These are phyloP conservation scores for Chalaropsis ovoidea DNA, from an alignment of 2,329 filamentous ascomycete genomes.

Conservation along the genomic window DNA sequence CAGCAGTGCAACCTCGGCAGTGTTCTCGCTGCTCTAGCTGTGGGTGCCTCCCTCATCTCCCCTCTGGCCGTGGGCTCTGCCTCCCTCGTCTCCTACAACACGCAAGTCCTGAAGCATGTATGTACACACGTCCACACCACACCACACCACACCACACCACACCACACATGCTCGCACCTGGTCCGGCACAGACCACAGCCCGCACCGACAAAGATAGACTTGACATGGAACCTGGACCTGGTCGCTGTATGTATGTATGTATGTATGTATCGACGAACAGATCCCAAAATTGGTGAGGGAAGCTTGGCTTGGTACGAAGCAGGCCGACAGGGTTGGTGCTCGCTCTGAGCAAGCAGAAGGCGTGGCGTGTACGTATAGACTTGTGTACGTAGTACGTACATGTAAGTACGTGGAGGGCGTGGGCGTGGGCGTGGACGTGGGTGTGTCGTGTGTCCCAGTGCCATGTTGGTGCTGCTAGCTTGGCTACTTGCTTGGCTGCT, in stretches of 20 bases:
- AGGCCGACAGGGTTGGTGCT: conserved; percentile 2
- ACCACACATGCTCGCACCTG: too few relatives aligned
- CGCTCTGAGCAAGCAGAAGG: neutral
- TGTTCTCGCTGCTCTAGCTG: too few relatives aligned
- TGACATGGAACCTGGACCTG: conserved; percentile 13
- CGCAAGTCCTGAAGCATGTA: too few relatives aligned
- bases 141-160: too few relatives aligned
- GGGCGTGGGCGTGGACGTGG: neutral
- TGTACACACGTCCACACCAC: too few relatives aligned
- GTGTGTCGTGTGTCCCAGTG: neutral
- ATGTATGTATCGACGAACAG: neutral
- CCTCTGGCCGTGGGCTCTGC: too few relatives aligned
- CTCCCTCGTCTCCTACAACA: too few relatives aligned
- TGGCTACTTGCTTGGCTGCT: neutral
- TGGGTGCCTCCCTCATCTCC: too few relatives aligned
- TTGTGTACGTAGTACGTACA: neutral
- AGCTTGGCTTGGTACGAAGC: conserved; percentile 11
- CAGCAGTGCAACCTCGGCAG: neutral
- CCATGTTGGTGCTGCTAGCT: neutral
- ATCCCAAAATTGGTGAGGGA: conserved; percentile 16
- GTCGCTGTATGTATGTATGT: neutral
- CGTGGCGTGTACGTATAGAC: neutral
- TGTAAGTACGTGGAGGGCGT: neutral
- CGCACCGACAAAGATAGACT: conserved; percentile 16
- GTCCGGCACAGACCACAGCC: conserved; percentile 6